Percentiles rank a stretch among this genome's conserved stretches.
These are phyloP conservation scores for Anaeramoeba flamelloides DNA, from an alignment of 78 protist genomes.

Conservation along the genomic window DNA sequence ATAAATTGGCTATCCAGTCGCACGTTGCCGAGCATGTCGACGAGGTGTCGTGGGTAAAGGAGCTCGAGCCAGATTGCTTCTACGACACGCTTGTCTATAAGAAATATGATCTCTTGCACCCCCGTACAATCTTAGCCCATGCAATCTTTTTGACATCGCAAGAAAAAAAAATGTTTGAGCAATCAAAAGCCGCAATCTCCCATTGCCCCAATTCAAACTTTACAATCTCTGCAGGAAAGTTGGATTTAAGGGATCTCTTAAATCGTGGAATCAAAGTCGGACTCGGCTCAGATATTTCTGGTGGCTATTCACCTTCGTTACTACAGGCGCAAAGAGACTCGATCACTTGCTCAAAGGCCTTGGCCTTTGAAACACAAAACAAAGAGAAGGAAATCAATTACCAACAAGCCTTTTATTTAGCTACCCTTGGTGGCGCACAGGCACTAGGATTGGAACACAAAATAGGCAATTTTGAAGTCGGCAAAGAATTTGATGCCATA, in stretches of 20 bases:
- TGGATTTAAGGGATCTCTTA: conserved; percentile 10
- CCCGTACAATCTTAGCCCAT: conserved; percentile 58
- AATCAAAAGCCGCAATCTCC: conserved; percentile 18
- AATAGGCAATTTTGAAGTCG: conserved; percentile 34
- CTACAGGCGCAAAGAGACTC: conserved; percentile 47
- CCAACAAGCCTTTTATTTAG: conserved; percentile 7
- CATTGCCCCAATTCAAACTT: conserved; percentile 67
- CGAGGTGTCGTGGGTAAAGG: conserved; percentile 34
- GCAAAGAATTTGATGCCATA: conserved; percentile 65
- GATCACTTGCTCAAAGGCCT: conserved; percentile 42
- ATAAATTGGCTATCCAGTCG: conserved; percentile 33
- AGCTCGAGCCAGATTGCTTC: conserved; percentile 22
- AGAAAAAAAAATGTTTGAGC: conserved; percentile 21
- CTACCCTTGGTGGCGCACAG: conserved; percentile 49
- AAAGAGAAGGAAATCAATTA: too few relatives aligned
- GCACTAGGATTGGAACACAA: conserved; percentile 28
- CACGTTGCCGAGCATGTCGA: conserved; percentile 43
- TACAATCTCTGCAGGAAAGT: conserved; percentile 22
- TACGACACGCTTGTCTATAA: conserved; percentile 49
- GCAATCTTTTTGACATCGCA: conserved; percentile 26
- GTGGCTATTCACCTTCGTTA: conserved; percentile 50
- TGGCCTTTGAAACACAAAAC: conserved; percentile 33
- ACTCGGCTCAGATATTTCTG: conserved; percentile 62
- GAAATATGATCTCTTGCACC: conserved; percentile 25
- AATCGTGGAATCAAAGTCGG: conserved; percentile 30